Evolutionary conservation across 192 early-diverging fungal species (phyloP), one percentile per base, ranked within the genome.

Genomic region (Coemansia sp.): DNA sequence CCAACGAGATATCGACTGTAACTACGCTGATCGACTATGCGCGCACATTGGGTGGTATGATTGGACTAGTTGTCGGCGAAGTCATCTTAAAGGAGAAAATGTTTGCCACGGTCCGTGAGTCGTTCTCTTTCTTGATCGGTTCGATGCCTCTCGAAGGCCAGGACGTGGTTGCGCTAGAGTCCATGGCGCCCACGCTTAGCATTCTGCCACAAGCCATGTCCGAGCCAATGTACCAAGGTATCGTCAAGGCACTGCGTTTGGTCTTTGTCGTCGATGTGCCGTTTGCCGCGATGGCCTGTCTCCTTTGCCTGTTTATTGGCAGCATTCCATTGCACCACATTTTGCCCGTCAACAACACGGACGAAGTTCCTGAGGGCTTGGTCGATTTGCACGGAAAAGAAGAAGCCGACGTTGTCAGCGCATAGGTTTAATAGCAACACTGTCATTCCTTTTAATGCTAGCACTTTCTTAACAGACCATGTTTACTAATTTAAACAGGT

Each of bases 21-120:
- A 86, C 85, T 3, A 76, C 85, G 46, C 57, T 83, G 11, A 60
- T 84, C 46, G 78, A 78, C 58, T 86, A 80, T 69, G 69, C 73
- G 44, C 80, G 81, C 53, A 77, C 76, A 11, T 62, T 84, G 5
- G 85, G 85, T 17, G 85, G 81, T 7, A 79, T 84, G 75, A 67
- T 86, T n/a, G 80, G 80, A 7, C 55, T 86, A 46, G 77, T 80
- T 5, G 70, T 86, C 0, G 77, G 71, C 8, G 72, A 76, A 46
- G 73, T 80, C 8, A 77, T 82, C 17, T 61, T 86, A 37, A 83
- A 86, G 62, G 67, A 83, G 25, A 70, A 75, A 48, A 63, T 86
- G 71, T 77, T 80, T 63, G 69, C 27, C 9, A 70, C 77, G 0
- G 69, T 80, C 3, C 50, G 38, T 7, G 7, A 48, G 1, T 39